A percentile compares a stretch with the other conserved stretches of the same genome.
These are phyloP conservation scores for Stereum hirsutum DNA, from an alignment of 1,284 basidiomycete species.

Conservation along the genomic window DNA sequence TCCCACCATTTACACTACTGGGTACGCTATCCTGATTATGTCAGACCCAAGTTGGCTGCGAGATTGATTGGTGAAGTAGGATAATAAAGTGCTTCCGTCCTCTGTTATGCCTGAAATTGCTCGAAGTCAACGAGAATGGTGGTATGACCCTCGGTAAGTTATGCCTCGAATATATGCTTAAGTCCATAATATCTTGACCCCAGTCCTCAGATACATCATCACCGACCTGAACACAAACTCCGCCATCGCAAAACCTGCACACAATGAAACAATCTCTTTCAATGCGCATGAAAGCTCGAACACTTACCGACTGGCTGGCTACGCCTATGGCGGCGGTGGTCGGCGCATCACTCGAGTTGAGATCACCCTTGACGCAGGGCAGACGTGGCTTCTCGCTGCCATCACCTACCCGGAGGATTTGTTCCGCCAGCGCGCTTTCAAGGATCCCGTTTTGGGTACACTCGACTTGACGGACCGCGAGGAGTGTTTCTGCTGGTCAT, in stretches of 20 bases:
- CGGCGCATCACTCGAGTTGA: slow-evolving; percentile 52
- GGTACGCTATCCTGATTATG: slow-evolving; percentile 14
- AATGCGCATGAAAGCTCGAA: slow-evolving; percentile 3
- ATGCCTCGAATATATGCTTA: background rate
- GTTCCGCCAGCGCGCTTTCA: slow-evolving; percentile 27
- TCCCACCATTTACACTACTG: slow-evolving; percentile 38
- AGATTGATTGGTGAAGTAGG: background rate
- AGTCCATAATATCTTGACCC: background rate
- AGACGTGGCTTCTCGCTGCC: slow-evolving; percentile 40
- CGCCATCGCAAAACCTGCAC: slow-evolving; percentile 49
- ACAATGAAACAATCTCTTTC: slow-evolving; percentile 37
- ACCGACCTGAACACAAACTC: slow-evolving; percentile 31
- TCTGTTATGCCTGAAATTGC: background rate
- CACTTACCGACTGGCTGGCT: slow-evolving; percentile 40
- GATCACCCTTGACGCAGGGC: slow-evolving; percentile 50
- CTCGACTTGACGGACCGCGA: slow-evolving; percentile 43
- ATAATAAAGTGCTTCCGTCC: background rate
- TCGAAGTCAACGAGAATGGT: background rate
- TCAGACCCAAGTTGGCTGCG: background rate
- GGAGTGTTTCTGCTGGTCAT: slow-evolving; percentile 58
- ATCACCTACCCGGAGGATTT: slow-evolving; percentile 46
- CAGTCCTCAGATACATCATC: background rate
- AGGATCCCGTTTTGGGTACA: slow-evolving; percentile 24
- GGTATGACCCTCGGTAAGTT: background rate
- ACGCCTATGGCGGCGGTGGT: slow-evolving; percentile 64